A percentile compares a stretch with the other conserved stretches of the same genome.
phyloP scores from a whole-genome alignment of 2,329 filamentous ascomycete species.

The Colletotrichum sp. region DNA sequence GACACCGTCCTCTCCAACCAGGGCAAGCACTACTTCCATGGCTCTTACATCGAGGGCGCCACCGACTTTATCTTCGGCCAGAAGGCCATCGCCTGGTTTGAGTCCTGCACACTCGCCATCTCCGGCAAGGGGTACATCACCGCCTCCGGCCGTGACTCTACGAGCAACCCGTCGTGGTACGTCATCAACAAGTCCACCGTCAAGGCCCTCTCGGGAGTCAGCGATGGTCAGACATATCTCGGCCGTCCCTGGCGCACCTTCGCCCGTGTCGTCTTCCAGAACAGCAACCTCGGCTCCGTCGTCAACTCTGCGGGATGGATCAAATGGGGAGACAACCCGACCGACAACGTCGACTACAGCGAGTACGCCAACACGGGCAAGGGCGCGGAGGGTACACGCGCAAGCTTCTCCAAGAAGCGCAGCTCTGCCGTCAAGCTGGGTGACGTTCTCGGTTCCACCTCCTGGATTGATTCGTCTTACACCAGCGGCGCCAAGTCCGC shows the following conservation, averaged over 20 bases:
- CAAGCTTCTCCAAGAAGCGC: constrained; percentile 44
- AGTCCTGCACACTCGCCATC: constrained; percentile 51
- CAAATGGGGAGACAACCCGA: constrained; percentile 56
- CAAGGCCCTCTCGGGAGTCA: constrained; percentile 40
- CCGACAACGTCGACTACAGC: constrained; percentile 56
- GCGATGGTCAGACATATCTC: constrained; percentile 46
- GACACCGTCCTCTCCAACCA: constrained; percentile 56
- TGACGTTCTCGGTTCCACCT: constrained; percentile 30
- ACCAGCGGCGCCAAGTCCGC: neutral
- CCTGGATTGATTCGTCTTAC: constrained; percentile 28
- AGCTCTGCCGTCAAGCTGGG: constrained; percentile 35
- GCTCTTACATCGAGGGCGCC: constrained; percentile 58
- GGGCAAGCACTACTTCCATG: constrained; percentile 58
- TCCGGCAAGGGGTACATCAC: constrained; percentile 47
- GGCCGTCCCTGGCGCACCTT: constrained; percentile 53
- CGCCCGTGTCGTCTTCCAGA: constrained; percentile 52
- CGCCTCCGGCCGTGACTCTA: constrained; percentile 44
- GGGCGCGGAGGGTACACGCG: constrained; percentile 58
- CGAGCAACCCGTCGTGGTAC: constrained; percentile 44
- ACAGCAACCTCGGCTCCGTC: constrained; percentile 56
- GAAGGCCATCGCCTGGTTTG: constrained; percentile 57
- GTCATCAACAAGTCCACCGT: constrained; percentile 50
- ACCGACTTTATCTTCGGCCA: constrained; percentile 67
- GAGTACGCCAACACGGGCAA: constrained; percentile 65
- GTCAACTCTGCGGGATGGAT: constrained; percentile 66